Evolutionary conservation across 1,284 basidiomycete species (phyloP).

Genomic region (Trametes sp.): DNA sequence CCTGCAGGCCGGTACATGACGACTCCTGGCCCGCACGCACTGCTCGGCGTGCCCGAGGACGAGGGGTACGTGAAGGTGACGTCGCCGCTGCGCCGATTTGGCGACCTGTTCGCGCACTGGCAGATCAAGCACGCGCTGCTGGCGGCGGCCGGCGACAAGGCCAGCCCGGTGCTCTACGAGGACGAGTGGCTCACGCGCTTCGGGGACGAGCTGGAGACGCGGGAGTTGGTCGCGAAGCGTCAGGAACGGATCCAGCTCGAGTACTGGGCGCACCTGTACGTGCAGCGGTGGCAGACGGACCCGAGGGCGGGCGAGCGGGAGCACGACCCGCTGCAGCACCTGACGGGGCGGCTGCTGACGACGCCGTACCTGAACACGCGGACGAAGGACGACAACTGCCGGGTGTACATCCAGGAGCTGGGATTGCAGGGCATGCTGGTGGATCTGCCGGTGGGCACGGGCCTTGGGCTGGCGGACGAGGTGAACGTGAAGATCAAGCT

Average conservation of each 20-base stretch:
- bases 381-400: slow-evolving; percentile 7
- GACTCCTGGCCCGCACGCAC: slow-evolving; percentile 70
- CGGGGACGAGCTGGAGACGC: slow-evolving; percentile 36
- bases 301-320: slow-evolving; percentile 35
- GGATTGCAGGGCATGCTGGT: slow-evolving; percentile 28
- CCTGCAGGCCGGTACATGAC: slow-evolving; percentile 55
- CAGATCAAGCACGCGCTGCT: slow-evolving; percentile 89
- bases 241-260: slow-evolving; percentile 41
- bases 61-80: slow-evolving; percentile 89
- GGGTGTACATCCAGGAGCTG: slow-evolving; percentile 29
- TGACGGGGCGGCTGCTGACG: slow-evolving; percentile 29
- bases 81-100: slow-evolving; percentile 87
- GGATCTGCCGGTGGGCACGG: not conserved
- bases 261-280: slow-evolving; percentile 45
- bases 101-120: slow-evolving; percentile 91
- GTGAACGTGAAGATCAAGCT: slow-evolving; percentile 22
- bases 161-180: slow-evolving; percentile 49
- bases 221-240: slow-evolving; percentile 39
- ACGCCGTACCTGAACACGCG: slow-evolving; percentile 5
- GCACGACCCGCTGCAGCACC: slow-evolving; percentile 43
- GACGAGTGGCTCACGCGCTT: slow-evolving; percentile 48
- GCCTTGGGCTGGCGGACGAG: slow-evolving; percentile 15
- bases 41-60: slow-evolving; percentile 71
- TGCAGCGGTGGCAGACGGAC: slow-evolving; percentile 41
- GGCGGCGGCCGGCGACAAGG: slow-evolving; percentile 35